Evolutionary conservation across 805 yeast species (phyloP).

Genomic region (Ogataea glucozyma): DNA sequence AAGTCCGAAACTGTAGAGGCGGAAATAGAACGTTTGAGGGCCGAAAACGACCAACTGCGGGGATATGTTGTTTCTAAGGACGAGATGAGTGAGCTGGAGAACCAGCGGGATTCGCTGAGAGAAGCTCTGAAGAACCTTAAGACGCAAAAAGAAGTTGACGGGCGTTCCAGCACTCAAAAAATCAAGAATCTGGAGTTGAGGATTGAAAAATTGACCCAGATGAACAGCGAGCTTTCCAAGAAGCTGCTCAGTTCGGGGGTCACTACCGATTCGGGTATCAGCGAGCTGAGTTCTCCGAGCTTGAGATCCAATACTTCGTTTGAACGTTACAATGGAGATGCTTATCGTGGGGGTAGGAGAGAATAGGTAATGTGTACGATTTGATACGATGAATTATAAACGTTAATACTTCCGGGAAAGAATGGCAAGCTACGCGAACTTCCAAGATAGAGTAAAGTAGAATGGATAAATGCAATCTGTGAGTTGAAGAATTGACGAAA

Average conservation of each 20-base stretch:
- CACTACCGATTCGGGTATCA: not conserved
- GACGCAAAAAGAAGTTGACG: slow-evolving; percentile 29
- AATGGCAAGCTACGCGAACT: too few relatives aligned
- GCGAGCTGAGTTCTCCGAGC: slow-evolving; percentile 18
- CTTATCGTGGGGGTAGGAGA: too few relatives aligned
- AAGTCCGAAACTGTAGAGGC: slow-evolving; percentile 20
- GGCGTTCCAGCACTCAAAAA: slow-evolving; percentile 28
- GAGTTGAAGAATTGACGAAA: too few relatives aligned
- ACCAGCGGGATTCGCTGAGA: slow-evolving; percentile 34
- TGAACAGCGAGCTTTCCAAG: slow-evolving; percentile 15
- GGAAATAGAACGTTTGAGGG: slow-evolving; percentile 31
- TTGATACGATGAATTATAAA: too few relatives aligned
- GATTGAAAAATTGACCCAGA: slow-evolving; percentile 20
- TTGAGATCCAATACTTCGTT: slow-evolving; percentile 20
- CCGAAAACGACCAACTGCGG: slow-evolving; percentile 36
- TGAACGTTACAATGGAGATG: too few relatives aligned
- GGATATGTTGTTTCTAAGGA: slow-evolving; percentile 32
- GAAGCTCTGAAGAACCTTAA: slow-evolving; percentile 34
- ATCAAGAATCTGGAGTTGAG: slow-evolving; percentile 26
- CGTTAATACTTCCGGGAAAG: too few relatives aligned
- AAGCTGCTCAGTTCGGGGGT: slow-evolving; percentile 10
- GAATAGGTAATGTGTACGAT: too few relatives aligned
- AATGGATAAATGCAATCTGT: too few relatives aligned
- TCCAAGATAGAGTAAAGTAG: too few relatives aligned
- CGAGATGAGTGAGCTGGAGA: slow-evolving; percentile 25